Evolutionary conservation across 1,284 basidiomycete species (phyloP).

Genomic region (Ceratobasidium sp.): DNA sequence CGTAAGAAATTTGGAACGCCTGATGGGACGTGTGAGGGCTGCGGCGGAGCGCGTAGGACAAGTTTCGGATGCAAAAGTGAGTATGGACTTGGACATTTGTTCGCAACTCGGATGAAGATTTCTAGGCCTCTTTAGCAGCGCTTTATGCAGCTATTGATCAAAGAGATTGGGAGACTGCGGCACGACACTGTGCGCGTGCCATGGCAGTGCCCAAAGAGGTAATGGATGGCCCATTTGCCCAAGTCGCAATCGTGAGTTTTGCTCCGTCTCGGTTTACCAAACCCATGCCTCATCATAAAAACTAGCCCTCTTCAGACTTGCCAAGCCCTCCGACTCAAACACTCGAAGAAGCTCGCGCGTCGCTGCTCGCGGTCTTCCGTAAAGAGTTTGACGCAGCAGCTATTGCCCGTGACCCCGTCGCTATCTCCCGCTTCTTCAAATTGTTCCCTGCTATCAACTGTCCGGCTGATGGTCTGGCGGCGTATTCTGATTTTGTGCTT

Average conservation of each 20-base stretch:
- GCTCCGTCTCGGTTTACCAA: neutral
- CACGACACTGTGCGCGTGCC: constrained; percentile 88
- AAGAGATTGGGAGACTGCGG: constrained; percentile 96
- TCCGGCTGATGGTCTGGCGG: constrained; percentile 92
- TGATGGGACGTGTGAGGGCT: constrained; percentile 88
- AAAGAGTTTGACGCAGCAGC: constrained; percentile 85
- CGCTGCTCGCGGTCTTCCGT: constrained; percentile 83
- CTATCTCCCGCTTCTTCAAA: constrained; percentile 95
- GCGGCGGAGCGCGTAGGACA: constrained; percentile 87
- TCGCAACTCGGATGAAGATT: constrained; percentile 44
- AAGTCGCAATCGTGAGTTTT: constrained; percentile 81
- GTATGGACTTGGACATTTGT: constrained; percentile 46
- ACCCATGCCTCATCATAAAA: constrained; percentile 39
- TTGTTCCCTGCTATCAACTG: constrained; percentile 94
- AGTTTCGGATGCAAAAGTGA: constrained; percentile 90
- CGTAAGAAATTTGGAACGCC: constrained; percentile 88
- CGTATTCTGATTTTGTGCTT: constrained; percentile 93
- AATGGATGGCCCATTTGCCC: constrained; percentile 87
- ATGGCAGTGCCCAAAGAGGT: constrained; percentile 86
- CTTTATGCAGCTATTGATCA: constrained; percentile 83
- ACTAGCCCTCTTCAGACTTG: constrained; percentile 87
- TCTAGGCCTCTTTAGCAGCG: constrained; percentile 80
- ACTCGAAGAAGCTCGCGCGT: constrained; percentile 78
- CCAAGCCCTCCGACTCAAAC: constrained; percentile 89
- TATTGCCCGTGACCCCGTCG: constrained; percentile 81